These are phyloP conservation scores for Monosporascus sp. DNA, from an alignment of 2,329 filamentous ascomycete species.

Conservation along the genomic window DNA sequence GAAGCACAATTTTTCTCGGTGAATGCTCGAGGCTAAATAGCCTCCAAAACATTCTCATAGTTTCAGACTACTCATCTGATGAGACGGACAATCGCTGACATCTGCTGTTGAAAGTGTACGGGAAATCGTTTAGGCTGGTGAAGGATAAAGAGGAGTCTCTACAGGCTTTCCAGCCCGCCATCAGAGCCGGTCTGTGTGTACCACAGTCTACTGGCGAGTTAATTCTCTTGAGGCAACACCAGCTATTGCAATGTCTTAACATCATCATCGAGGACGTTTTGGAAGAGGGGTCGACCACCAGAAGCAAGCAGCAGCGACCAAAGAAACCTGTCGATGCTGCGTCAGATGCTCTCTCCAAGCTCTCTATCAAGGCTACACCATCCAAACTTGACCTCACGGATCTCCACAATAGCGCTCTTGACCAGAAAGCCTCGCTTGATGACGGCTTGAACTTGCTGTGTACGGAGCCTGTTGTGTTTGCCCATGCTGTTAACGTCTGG, in stretches of 20 bases:
- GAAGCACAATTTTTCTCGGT: too few relatives aligned
- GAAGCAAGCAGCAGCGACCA: slow-evolving; percentile 14
- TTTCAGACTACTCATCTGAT: too few relatives aligned
- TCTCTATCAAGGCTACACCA: slow-evolving; percentile 21
- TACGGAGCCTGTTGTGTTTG: slow-evolving; percentile 27
- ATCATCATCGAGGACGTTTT: slow-evolving; percentile 39
- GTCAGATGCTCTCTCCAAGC: slow-evolving; percentile 25
- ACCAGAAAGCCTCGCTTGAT: slow-evolving; percentile 28
- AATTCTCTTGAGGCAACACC: slow-evolving; percentile 33
- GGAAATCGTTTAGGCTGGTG: slow-evolving; percentile 25
- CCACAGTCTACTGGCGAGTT: slow-evolving; percentile 27
- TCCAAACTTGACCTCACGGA: slow-evolving; percentile 26
- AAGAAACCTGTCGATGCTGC: slow-evolving; percentile 26
- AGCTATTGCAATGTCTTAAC: slow-evolving; percentile 32
- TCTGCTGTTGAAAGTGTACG: slow-evolving; percentile 23
- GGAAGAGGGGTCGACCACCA: slow-evolving; percentile 28
- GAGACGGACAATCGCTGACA: too few relatives aligned
- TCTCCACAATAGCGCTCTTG: slow-evolving; percentile 23
- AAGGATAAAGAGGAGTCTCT: slow-evolving; percentile 15
- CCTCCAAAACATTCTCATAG: too few relatives aligned
- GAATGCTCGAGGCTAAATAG: too few relatives aligned
- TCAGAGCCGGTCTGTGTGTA: slow-evolving; percentile 18
- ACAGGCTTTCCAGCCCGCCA: slow-evolving; percentile 14
- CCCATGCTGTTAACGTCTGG: slow-evolving; percentile 27
- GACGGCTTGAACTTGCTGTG: slow-evolving; percentile 30